phyloP scores from a whole-genome alignment of 768 basidiomycete species.

The Mycena leptocephala region DNA sequence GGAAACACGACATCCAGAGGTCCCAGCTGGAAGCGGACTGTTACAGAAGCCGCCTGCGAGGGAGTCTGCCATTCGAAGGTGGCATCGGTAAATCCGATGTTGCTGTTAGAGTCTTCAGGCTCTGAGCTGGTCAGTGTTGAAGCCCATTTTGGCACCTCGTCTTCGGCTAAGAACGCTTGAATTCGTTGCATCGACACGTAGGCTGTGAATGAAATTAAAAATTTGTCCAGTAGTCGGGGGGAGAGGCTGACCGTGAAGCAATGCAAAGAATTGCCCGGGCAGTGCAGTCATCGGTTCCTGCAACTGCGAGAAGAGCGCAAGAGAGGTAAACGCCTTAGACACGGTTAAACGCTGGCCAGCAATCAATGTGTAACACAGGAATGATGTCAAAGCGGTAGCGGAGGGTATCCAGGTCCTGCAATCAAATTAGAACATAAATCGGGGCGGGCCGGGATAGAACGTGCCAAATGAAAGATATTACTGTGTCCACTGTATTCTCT shows the following conservation, averaged over 20 bases:
- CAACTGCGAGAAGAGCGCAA: conserved; percentile 83
- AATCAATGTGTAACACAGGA: conserved; percentile 78
- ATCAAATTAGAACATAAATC: conserved; percentile 8
- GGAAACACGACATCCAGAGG: conserved; percentile 75
- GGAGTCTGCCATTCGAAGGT: conserved; percentile 71
- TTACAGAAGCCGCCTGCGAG: conserved; percentile 43
- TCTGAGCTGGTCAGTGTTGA: conserved; percentile 67
- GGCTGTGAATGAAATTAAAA: conserved; percentile 55
- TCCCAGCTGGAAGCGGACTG: conserved; percentile 68
- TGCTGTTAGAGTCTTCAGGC: conserved; percentile 33
- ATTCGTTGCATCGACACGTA: conserved; percentile 90
- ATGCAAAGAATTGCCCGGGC: conserved; percentile 75
- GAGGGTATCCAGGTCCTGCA: conserved; percentile 82
- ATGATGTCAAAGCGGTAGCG: conserved; percentile 74
- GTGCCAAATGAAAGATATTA: conserved; percentile 81
- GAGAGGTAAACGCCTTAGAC: conserved; percentile 85
- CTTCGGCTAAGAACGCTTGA: conserved; percentile 79
- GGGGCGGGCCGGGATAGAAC: conserved; percentile 32
- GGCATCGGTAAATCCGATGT: conserved; percentile 70
- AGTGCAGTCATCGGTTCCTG: conserved; percentile 78
- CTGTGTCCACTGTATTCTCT: conserved; percentile 71
- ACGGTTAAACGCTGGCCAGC: conserved; percentile 80
- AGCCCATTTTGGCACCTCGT: conserved; percentile 87
- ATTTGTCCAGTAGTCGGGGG: neutral
- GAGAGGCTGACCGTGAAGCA: conserved; percentile 67